Conservation (phyloP, 2,329 filamentous ascomycete genomes). For the Dendrostoma leiphaemia region DNA sequence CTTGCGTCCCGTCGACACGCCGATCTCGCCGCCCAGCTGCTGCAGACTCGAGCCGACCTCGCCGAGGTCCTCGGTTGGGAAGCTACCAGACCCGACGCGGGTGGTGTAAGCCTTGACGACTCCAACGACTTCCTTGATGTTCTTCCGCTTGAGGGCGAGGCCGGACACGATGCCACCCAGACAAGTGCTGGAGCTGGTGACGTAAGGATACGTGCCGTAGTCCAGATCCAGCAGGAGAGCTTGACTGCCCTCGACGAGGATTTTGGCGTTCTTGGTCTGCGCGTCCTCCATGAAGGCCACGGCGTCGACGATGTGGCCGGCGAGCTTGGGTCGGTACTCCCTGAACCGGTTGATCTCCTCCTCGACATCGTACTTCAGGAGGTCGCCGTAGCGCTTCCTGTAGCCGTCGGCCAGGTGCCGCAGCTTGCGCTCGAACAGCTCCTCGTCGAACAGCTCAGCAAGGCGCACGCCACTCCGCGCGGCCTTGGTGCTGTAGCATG, state of each 20-base stretch:
- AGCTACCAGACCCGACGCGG: constrained; percentile 56
- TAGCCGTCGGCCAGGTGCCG: constrained; percentile 60
- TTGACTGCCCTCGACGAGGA: constrained; percentile 63
- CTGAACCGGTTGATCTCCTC: constrained; percentile 65
- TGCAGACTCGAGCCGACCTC: constrained; percentile 39
- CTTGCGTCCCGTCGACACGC: constrained; percentile 50
- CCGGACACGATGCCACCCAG: constrained; percentile 60
- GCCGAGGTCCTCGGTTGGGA: constrained; percentile 54
- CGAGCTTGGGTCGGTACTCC: constrained; percentile 55
- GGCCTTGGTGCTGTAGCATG: constrained; percentile 27
- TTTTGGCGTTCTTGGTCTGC: constrained; percentile 48
- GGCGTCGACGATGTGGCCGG: constrained; percentile 64
- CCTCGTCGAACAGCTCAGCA: constrained; percentile 65
- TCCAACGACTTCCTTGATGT: constrained; percentile 55
- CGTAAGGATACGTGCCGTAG: constrained; percentile 58
- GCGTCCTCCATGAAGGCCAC: constrained; percentile 60
- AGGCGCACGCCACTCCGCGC: constrained; percentile 62
- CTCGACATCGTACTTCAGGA: constrained; percentile 65
- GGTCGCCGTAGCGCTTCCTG: constrained; percentile 66
- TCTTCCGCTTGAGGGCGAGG: constrained; percentile 52
- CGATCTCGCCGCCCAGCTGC: constrained; percentile 33
- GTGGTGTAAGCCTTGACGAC: constrained; percentile 69
- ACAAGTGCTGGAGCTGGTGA: constrained; percentile 57
- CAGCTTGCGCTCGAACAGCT: constrained; percentile 65
- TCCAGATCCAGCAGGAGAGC: constrained; percentile 62